Conservation (phyloP, 192 early-diverging fungal genomes). For the Dissophora ornata region DNA sequence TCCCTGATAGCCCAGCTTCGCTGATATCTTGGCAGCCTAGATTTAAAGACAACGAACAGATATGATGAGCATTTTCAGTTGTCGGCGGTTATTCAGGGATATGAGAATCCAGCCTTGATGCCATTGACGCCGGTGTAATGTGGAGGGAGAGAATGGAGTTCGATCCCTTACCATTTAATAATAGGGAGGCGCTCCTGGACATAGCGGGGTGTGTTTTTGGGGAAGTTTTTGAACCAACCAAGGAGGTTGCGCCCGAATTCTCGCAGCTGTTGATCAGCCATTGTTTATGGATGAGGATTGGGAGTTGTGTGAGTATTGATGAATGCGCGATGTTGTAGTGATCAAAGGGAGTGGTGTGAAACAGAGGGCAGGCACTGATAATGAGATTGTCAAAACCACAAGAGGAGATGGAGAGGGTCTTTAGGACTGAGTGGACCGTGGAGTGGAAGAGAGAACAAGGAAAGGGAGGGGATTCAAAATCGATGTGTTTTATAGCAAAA, state of each 20-base stretch:
- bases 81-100: no score
- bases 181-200: slow-evolving; percentile 30
- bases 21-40: slow-evolving; percentile 50
- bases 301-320: background rate
- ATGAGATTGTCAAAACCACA: no score
- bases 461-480: background rate
- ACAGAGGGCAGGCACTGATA: background rate
- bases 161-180: slow-evolving; percentile 43
- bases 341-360: background rate
- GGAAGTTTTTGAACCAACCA: slow-evolving; percentile 39
- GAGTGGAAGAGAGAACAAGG: slow-evolving; percentile 1
- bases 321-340: no score
- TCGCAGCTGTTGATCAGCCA: slow-evolving; percentile 47
- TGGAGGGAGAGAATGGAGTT: background rate
- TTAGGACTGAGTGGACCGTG: background rate
- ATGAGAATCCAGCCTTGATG: no score
- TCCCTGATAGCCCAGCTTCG: slow-evolving; percentile 60
- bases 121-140: background rate
- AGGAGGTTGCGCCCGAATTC: slow-evolving; percentile 33
- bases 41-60: background rate
- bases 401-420: background rate
- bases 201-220: slow-evolving; percentile 38
- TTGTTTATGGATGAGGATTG: background rate
- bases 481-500: slow-evolving; percentile 1
- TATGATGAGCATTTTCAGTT: background rate